Conservation (phyloP, 2,329 filamentous ascomycete species). For the Paecilomyces variotii region DNA sequence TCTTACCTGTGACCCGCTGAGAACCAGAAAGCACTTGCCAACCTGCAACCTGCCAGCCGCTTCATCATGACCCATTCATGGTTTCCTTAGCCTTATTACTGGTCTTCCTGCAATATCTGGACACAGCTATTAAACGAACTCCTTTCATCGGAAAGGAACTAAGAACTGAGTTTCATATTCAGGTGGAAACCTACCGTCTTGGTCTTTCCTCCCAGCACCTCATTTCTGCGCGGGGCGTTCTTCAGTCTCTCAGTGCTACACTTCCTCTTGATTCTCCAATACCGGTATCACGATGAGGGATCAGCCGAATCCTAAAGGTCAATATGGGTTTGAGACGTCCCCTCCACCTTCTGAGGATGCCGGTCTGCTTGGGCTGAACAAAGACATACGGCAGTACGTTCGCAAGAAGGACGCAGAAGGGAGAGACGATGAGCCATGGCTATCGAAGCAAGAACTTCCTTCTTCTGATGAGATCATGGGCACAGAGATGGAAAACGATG, state of each 20-base stretch:
- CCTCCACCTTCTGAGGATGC: neutral
- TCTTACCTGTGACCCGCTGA: neutral
- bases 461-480: constrained; percentile 31
- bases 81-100: neutral
- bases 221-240: neutral
- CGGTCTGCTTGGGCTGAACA: constrained; percentile 12
- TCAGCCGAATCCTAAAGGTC: neutral
- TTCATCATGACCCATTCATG: no score
- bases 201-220: neutral
- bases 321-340: neutral
- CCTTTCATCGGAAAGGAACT: no score
- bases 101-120: neutral
- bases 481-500: constrained; percentile 12
- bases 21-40: neutral
- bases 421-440: constrained; percentile 20
- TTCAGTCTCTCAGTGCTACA: neutral
- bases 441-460: constrained; percentile 32
- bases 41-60: neutral
- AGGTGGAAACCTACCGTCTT: no score
- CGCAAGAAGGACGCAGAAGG: constrained; percentile 8
- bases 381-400: constrained; percentile 23
- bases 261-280: neutral
- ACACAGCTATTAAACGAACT: no score
- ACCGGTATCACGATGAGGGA: neutral
- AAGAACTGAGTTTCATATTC: no score